Evolutionary conservation across 2,329 filamentous ascomycete species (phyloP).

Genomic region (Sclerotinia sclerotiorum): DNA sequence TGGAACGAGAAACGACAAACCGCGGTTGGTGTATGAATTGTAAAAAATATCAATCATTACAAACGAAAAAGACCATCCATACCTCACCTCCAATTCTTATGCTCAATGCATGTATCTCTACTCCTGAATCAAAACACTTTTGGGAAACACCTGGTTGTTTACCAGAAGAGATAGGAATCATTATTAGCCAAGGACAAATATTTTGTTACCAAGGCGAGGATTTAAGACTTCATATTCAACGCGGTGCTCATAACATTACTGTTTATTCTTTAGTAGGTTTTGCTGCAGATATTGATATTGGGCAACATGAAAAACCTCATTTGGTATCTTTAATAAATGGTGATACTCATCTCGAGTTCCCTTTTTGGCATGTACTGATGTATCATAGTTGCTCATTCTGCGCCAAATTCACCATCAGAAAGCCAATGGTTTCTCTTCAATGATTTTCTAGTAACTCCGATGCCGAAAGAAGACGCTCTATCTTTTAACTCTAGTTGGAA

Average conservation of each 20-base stretch:
- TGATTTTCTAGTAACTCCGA: conserved; percentile 85
- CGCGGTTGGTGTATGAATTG: conserved; percentile 93
- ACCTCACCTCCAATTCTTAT: conserved; percentile 82
- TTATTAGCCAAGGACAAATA: conserved; percentile 86
- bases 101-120: conserved; percentile 77
- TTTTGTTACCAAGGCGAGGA: conserved; percentile 95
- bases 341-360: conserved; percentile 41
- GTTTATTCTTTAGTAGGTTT: conserved; percentile 91
- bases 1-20: conserved; percentile 84
- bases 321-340: conserved; percentile 90
- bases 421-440: conserved; percentile 96
- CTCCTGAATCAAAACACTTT: conserved; percentile 70
- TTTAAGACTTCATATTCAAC: conserved; percentile 74
- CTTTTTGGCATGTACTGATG: conserved; percentile 26
- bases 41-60: conserved; percentile 83
- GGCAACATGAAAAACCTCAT: conserved; percentile 82
- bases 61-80: conserved; percentile 80
- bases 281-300: conserved; percentile 85
- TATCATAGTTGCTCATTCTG: conserved; percentile 62
- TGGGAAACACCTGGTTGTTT: conserved; percentile 92
- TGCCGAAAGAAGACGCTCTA: conserved; percentile 79
- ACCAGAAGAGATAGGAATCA: conserved; percentile 89
- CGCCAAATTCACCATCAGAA: conserved; percentile 55
- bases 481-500: conserved; percentile 93
- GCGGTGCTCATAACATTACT: conserved; percentile 75